Base-by-base conservation (phyloP, 106 monocot genomes). In the Platanthera guangdongensis region DNA sequence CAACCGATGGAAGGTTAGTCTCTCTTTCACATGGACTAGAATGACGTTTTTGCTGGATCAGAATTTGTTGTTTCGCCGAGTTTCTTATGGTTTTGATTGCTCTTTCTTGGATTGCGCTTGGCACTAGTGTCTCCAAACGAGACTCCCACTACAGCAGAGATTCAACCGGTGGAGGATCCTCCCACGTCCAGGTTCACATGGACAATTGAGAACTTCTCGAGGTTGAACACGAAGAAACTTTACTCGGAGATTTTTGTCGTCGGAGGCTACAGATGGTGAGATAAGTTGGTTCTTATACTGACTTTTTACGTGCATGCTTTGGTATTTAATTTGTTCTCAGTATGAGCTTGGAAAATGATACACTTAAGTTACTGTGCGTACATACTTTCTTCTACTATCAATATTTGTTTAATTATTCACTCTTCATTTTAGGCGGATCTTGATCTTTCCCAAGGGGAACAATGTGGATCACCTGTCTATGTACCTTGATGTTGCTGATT, bases 401-500 rank as follows among this genome's bases (percentile, higher is more conserved):
- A 22, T 68, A 10, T 52, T 13, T 32, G 64, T 9, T 83, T 53
- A 16, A 5, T 70, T 48, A 47, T 47, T 15, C 39, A 39, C 47
- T 16, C 16, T 70, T 1, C 70, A 70, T 70, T 70, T 5, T 78
- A 95, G 95, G 95, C 80, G 91, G 67, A 80, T 95, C 30, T 74
- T 95, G 74, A 88, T 95, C 18, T 95, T 95, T 82, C 95, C 95
- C 1, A 95, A 92, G 79, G 95, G 95, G 10, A 95, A 92, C 74
- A 95, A 95, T 80, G 92, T 95, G 7, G 94, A 95, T 71, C 86
- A 87, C 72, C 73, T 92, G 80, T 95, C 91, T 57, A 92, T 95
- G 89, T 95, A 95, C 52, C 80, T 95, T 68, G 95, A 95, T 85
- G 95, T 95, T 76, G 95, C 95, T 71, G 95, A 95, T 76, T 89